A percentile compares a stretch with the other conserved stretches of the same genome.
Evolutionary conservation across 345 rosid genomes (phyloP).

Genomic region (Abelmoschus esculentus): DNA sequence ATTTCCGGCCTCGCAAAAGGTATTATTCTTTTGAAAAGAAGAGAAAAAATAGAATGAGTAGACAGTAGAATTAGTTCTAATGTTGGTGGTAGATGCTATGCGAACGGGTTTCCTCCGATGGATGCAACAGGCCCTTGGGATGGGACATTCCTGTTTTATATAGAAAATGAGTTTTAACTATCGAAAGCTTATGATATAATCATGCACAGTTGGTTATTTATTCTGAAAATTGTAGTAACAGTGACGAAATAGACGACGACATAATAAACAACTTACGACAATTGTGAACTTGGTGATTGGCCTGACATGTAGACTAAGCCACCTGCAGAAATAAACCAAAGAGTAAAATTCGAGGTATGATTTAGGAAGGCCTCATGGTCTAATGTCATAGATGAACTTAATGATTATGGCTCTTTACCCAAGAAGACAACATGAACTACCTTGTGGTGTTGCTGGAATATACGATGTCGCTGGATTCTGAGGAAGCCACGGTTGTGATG

Average conservation of each 20-base stretch:
- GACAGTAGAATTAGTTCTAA: not conserved
- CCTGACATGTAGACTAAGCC: conserved; percentile 56
- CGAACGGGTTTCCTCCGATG: conserved; percentile 85
- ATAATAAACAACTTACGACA: conserved; percentile 47
- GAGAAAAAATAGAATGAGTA: not conserved
- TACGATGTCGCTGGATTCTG: conserved; percentile 36
- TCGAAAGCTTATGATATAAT: not conserved
- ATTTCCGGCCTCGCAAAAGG: not conserved
- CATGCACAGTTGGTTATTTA: not conserved
- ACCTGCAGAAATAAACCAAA: conserved; percentile 39
- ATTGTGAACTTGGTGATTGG: conserved; percentile 50
- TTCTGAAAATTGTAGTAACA: not conserved
- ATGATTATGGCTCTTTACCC: too few species aligned
- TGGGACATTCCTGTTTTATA: conserved; percentile 43
- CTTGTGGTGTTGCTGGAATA: conserved; percentile 52
- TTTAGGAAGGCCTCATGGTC: not conserved
- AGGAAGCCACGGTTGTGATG: conserved; percentile 58
- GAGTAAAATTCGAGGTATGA: not conserved
- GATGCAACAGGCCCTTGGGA: conserved; percentile 75
- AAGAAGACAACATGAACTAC: conserved; percentile 21
- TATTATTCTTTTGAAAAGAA: not conserved
- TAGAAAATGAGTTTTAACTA: not conserved
- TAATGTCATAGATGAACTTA: not conserved
- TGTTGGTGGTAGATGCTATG: conserved; percentile 25
- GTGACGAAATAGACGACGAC: not conserved